Evolutionary conservation across 768 basidiomycete genomes (phyloP).

Genomic region (Exsudoporus frostii): DNA sequence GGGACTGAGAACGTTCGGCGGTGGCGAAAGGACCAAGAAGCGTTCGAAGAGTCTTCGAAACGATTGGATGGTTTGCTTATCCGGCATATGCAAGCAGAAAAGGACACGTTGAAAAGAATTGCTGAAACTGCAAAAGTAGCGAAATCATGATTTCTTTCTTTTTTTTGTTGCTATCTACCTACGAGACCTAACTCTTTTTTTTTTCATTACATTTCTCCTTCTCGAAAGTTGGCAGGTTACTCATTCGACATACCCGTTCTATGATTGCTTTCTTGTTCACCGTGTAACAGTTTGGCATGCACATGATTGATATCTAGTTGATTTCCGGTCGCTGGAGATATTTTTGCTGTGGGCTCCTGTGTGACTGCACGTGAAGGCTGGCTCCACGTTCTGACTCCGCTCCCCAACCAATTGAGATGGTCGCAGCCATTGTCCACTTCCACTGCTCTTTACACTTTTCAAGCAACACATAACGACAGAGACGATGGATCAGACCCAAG

Average conservation of each 20-base stretch:
- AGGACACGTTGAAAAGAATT: conserved; percentile 75
- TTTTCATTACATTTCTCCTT: not conserved
- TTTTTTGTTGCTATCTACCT: conserved; percentile 9
- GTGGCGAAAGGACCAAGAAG: conserved; percentile 32
- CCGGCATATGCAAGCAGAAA: conserved; percentile 81
- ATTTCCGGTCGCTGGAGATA: not conserved
- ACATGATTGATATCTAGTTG: conserved; percentile 22
- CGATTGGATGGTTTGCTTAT: conserved; percentile 76
- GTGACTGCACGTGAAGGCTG: conserved; percentile 25
- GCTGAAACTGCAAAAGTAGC: conserved; percentile 45
- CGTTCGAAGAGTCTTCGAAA: conserved; percentile 54
- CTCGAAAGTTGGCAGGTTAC: conserved; percentile 12
- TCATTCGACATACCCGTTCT: conserved; percentile 27
- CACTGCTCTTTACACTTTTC: conserved; percentile 8
- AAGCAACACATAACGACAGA: conserved; percentile 12
- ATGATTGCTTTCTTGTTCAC: conserved; percentile 16
- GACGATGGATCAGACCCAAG: conserved; percentile 26
- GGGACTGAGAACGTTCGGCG: conserved; percentile 24
- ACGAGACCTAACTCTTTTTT: conserved; percentile 9
- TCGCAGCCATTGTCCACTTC: conserved; percentile 13
- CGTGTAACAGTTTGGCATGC: conserved; percentile 29
- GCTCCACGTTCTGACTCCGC: conserved; percentile 34
- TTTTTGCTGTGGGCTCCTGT: conserved; percentile 5
- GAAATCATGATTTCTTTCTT: conserved; percentile 19
- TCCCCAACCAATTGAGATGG: conserved; percentile 25